phyloP scores from a whole-genome alignment of 805 yeast genomes.

The Myxozyma melibiosi region DNA sequence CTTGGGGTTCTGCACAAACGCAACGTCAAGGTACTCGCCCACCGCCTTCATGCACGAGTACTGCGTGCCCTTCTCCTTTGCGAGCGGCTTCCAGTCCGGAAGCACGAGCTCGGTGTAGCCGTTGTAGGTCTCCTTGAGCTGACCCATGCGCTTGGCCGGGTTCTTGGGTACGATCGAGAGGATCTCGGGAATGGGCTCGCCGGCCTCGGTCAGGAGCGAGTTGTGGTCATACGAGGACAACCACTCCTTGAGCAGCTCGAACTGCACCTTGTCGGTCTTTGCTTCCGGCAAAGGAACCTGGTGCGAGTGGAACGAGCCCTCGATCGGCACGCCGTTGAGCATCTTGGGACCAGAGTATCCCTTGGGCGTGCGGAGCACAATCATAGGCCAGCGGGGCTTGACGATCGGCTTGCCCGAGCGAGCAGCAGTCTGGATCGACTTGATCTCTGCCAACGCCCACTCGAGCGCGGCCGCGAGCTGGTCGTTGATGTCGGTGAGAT shows the following conservation, averaged over 20 bases:
- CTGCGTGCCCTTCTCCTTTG: constrained; percentile 28
- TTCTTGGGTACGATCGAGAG: constrained; percentile 20
- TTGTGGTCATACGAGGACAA: constrained; percentile 26
- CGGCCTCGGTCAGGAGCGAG: constrained; percentile 26
- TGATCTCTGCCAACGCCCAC: constrained; percentile 30
- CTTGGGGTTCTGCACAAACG: constrained; percentile 25
- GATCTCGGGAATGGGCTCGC: constrained; percentile 28
- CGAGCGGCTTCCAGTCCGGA: constrained; percentile 32
- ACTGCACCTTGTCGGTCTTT: constrained; percentile 27
- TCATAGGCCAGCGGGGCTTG: constrained; percentile 35
- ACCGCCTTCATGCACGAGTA: constrained; percentile 27
- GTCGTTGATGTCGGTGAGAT: constrained; percentile 18
- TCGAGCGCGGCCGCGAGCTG: constrained; percentile 33
- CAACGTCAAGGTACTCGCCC: constrained; percentile 29
- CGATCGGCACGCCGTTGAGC: constrained; percentile 30
- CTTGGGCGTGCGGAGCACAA: constrained; percentile 35
- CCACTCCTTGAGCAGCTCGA: constrained; percentile 30
- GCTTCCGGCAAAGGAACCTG: constrained; percentile 35
- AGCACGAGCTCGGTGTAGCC: constrained; percentile 26
- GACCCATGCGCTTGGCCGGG: constrained; percentile 31
- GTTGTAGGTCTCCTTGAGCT: constrained; percentile 30
- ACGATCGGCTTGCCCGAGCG: constrained; percentile 29
- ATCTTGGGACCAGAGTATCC: constrained; percentile 34
- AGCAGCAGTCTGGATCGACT: constrained; percentile 30
- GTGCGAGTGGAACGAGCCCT: constrained; percentile 35